Percentiles rank a stretch among this genome's conserved stretches.
These are phyloP conservation scores for Fraxinus nigra DNA, from an alignment of 305 asterid genomes.

Conservation along the genomic window DNA sequence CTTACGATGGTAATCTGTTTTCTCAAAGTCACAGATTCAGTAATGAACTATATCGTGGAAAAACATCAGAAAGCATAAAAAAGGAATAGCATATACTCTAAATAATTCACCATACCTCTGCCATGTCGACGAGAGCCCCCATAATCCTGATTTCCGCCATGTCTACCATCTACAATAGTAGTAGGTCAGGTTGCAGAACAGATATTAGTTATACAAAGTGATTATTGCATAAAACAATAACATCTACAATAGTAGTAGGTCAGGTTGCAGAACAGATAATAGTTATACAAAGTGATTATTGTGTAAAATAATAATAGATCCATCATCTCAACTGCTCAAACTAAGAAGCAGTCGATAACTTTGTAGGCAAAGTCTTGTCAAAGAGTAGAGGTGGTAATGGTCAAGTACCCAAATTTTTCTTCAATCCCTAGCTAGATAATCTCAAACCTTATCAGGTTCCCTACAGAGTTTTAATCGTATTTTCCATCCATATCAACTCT, in stretches of 20 bases:
- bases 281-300: not conserved
- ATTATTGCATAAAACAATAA: not conserved
- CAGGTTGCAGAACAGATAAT: slow-evolving; percentile 13
- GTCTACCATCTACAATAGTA: slow-evolving; percentile 67
- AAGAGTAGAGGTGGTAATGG: not conserved
- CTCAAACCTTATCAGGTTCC: not conserved
- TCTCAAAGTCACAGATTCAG: slow-evolving; percentile 21
- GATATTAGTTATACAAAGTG: not conserved
- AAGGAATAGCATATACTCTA: not conserved
- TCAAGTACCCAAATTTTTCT: not conserved
- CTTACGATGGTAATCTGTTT: slow-evolving; percentile 69
- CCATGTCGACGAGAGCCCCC: slow-evolving; percentile 79
- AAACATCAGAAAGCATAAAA: not conserved
- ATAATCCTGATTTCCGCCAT: slow-evolving; percentile 64
- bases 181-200: slow-evolving; percentile 19
- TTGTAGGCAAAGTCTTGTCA: not conserved
- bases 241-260: slow-evolving; percentile 37
- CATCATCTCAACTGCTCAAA: not conserved
- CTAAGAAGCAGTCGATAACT: not conserved
- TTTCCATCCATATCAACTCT: not conserved
- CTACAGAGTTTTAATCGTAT: not conserved
- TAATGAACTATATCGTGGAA: not conserved
- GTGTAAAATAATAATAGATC: not conserved
- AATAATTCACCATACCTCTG: slow-evolving; percentile 50
- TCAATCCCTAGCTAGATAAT: not conserved